These are phyloP conservation scores for Lactarius trivialis DNA, from an alignment of 768 basidiomycete species.

Conservation along the genomic window DNA sequence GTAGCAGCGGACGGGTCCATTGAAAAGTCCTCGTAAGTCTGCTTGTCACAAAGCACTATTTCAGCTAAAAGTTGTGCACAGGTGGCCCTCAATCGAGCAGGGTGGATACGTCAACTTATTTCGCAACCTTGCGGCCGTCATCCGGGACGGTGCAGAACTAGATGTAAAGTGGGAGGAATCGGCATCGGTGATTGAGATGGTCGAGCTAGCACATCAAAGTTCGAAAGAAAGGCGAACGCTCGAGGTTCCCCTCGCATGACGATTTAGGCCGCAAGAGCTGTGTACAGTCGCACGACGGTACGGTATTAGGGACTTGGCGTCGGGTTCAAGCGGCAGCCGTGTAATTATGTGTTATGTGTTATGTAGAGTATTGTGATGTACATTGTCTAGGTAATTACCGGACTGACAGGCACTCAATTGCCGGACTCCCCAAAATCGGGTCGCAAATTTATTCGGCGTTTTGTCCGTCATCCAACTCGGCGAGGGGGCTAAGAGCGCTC, in stretches of 20 bases:
- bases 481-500: background rate
- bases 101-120: conserved; percentile 59
- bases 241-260: conserved; percentile 24
- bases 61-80: conserved; percentile 28
- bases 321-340: background rate
- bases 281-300: background rate
- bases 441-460: background rate
- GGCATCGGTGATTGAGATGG: conserved; percentile 62
- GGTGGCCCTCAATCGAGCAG: conserved; percentile 55
- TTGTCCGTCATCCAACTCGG: background rate
- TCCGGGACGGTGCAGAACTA: conserved; percentile 46
- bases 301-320: background rate
- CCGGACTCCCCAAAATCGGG: background rate
- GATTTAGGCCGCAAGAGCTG: background rate
- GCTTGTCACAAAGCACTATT: background rate
- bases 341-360: background rate
- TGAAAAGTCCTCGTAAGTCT: conserved; percentile 32
- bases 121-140: conserved; percentile 57
- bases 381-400: no score
- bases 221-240: conserved; percentile 52
- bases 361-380: no score
- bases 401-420: background rate
- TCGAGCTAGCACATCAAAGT: conserved; percentile 67
- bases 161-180: conserved; percentile 73
- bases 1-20: conserved; percentile 40